These are phyloP conservation scores for Gossypium gossypioides DNA, from an alignment of 441 rosid genomes.

Conservation along the genomic window DNA sequence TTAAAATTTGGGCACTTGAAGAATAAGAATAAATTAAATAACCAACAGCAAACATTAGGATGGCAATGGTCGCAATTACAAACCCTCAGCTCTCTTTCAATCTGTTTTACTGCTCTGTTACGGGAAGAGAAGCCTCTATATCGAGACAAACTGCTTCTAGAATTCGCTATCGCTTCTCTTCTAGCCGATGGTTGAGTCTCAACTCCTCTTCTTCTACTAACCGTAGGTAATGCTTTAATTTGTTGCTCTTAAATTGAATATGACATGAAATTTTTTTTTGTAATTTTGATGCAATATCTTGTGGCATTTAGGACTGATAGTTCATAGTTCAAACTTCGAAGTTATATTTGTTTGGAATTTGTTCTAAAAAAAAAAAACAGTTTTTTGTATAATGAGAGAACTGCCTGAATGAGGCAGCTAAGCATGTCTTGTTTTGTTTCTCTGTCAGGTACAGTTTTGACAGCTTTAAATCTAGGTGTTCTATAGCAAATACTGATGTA, in stretches of 20 bases:
- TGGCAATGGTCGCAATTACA: slow-evolving; percentile 36
- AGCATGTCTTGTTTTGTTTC: background rate
- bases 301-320: background rate
- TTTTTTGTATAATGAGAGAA: background rate
- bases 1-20: slow-evolving; percentile 38
- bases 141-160: slow-evolving; percentile 34
- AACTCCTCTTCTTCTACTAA: slow-evolving; percentile 13
- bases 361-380: background rate
- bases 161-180: slow-evolving; percentile 51
- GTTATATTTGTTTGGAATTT: background rate
- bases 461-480: slow-evolving; percentile 44
- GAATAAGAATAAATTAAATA: slow-evolving; percentile 31
- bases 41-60: slow-evolving; percentile 7
- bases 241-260: background rate
- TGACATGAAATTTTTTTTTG: background rate
- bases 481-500: slow-evolving; percentile 47
- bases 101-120: slow-evolving; percentile 18
- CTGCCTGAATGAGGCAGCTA: background rate
- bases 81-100: slow-evolving; percentile 30
- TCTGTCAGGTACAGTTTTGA: slow-evolving; percentile 26
- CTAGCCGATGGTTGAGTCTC: slow-evolving; percentile 55
- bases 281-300: background rate
- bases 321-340: background rate
- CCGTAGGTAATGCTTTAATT: background rate
- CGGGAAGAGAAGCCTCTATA: slow-evolving; percentile 22